These are phyloP conservation scores for Epicoccum sorghinum DNA, from an alignment of 2,329 filamentous ascomycete species.

Conservation along the genomic window DNA sequence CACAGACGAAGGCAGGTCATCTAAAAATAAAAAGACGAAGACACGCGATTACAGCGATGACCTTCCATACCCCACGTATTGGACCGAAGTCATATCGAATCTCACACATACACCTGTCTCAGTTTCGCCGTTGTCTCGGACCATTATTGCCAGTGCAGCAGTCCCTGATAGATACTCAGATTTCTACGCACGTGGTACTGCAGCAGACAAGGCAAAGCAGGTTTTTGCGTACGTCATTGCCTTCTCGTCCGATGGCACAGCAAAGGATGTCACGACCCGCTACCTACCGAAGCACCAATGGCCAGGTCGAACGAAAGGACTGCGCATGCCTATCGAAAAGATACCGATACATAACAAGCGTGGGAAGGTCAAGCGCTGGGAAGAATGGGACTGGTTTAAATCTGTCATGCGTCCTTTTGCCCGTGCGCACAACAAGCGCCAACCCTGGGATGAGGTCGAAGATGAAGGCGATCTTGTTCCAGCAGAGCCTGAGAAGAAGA, in stretches of 20 bases:
- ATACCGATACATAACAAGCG: conserved; percentile 77
- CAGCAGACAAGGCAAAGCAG: conserved; percentile 85
- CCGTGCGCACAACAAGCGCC: conserved; percentile 60
- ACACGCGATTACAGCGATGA: conserved; percentile 72
- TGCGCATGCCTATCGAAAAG: conserved; percentile 78
- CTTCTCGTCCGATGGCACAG: conserved; percentile 81
- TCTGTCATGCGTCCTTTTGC: conserved; percentile 76
- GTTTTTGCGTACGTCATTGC: conserved; percentile 89
- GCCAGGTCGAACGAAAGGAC: conserved; percentile 88
- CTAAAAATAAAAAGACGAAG: conserved; percentile 50
- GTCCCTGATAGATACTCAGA: conserved; percentile 73
- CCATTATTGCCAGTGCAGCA: conserved; percentile 60
- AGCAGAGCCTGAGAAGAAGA: conserved; percentile 63
- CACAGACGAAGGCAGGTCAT: conserved; percentile 59
- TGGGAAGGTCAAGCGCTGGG: conserved; percentile 77
- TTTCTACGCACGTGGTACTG: conserved; percentile 82
- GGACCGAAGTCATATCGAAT: conserved; percentile 87
- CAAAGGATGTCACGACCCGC: conserved; percentile 91
- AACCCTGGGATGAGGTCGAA: conserved; percentile 78
- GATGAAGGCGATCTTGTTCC: conserved; percentile 78
- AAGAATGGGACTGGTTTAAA: conserved; percentile 88
- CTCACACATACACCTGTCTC: conserved; percentile 78
- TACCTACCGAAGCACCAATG: conserved; percentile 83
- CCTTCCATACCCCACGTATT: conserved; percentile 85
- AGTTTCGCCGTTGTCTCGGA: conserved; percentile 71